phyloP scores from a whole-genome alignment of 208 protist species.

The Leishmania tropica region DNA sequence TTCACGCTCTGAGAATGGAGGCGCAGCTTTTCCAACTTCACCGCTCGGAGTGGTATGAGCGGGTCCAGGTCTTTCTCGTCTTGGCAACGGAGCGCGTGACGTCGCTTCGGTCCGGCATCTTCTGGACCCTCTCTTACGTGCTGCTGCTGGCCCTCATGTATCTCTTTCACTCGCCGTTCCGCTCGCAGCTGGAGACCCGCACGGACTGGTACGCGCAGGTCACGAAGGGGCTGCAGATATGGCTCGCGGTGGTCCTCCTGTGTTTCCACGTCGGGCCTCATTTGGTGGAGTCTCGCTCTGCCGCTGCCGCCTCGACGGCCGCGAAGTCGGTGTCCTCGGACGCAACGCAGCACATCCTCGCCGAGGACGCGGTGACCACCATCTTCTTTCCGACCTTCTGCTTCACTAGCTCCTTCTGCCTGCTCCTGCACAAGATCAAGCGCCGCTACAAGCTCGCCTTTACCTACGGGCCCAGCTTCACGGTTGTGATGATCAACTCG shows the following conservation, averaged over 20 bases:
- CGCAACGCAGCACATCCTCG: constrained; percentile 12
- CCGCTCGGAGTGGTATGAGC: constrained; percentile 12
- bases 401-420: constrained; percentile 46
- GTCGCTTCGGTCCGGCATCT: constrained; percentile 23
- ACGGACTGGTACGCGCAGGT: constrained; percentile 72
- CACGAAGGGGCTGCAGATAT: constrained; percentile 77
- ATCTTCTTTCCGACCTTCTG: constrained; percentile 83
- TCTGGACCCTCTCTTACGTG: constrained; percentile 59
- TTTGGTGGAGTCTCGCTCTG: constrained; percentile 27
- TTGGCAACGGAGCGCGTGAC: constrained; percentile 14
- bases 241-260: constrained; percentile 50
- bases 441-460: constrained; percentile 54
- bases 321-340: background rate
- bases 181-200: constrained; percentile 39
- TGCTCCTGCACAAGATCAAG: constrained; percentile 77
- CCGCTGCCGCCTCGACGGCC: background rate
- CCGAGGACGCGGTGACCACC: constrained; percentile 35
- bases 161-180: constrained; percentile 84
- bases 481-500: constrained; percentile 69
- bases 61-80: constrained; percentile 15
- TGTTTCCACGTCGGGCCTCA: constrained; percentile 66
- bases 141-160: constrained; percentile 61
- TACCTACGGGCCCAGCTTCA: constrained; percentile 66
- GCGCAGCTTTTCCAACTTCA: background rate
- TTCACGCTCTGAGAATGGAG: background rate